These are phyloP conservation scores for Blepharisma undulans DNA, from an alignment of 169 alveolate genomes.

Conservation along the genomic window DNA sequence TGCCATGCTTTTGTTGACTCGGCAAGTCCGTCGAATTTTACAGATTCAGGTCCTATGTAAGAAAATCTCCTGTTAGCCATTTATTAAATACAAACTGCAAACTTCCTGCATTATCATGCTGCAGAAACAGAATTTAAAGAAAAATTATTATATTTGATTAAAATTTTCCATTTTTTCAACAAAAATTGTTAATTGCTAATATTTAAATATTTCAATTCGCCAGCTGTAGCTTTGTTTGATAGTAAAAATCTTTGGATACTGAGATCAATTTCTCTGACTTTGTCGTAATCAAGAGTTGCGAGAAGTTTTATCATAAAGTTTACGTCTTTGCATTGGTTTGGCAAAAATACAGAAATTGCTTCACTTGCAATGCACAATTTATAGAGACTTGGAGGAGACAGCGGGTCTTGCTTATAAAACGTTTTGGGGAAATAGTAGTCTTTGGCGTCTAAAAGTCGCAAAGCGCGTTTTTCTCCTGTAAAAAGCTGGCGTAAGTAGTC, in stretches of 20 bases:
- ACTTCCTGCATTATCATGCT: not conserved
- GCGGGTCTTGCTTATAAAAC: not conserved
- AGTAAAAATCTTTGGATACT: not conserved
- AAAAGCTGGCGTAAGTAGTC: conserved; percentile 8
- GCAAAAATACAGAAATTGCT: not conserved
- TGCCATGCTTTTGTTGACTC: not conserved
- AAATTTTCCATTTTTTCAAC: not conserved
- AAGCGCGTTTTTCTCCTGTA: not conserved
- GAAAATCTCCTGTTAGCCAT: not conserved
- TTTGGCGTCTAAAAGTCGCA: not conserved
- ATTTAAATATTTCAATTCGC: not conserved
- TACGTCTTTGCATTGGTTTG: not conserved
- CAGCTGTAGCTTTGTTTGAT: not conserved
- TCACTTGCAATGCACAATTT: not conserved
- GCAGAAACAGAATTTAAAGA: not conserved
- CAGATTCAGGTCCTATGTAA: not conserved
- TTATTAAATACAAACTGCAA: not conserved
- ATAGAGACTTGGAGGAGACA: not conserved
- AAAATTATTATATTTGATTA: not conserved
- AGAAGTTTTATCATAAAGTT: not conserved
- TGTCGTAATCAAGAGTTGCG: not conserved
- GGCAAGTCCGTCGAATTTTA: not conserved
- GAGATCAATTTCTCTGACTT: not conserved
- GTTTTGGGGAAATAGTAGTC: not conserved
- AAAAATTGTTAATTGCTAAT: too few species aligned